Evolutionary conservation across 495 filamentous ascomycete genomes (phyloP).

Genomic region (Filosporella fistucella): DNA sequence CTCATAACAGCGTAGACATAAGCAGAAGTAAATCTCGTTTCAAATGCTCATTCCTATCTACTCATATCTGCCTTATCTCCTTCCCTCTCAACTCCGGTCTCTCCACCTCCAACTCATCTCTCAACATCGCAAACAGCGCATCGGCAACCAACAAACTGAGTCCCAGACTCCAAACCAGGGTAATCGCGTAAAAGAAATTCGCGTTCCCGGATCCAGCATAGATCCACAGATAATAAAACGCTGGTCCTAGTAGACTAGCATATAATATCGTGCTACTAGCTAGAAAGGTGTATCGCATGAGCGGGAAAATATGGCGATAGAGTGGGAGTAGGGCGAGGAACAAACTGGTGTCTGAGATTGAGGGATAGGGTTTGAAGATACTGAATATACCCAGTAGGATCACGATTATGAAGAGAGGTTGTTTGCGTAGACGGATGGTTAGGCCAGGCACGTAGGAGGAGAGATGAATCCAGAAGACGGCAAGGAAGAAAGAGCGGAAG

Average conservation of each 20-base stretch:
- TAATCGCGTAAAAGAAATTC: constrained; percentile 99
- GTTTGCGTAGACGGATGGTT: constrained; percentile 70
- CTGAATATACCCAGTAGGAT: constrained; percentile 81
- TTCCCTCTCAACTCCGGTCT: constrained; percentile 84
- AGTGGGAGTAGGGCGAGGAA: constrained; percentile 80
- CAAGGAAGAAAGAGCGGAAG: constrained; percentile 94
- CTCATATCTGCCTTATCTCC: constrained; percentile 78
- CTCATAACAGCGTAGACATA: too few relatives aligned
- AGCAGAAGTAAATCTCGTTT: too few relatives aligned
- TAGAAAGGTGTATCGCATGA: constrained; percentile 93
- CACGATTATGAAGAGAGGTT: constrained; percentile 81
- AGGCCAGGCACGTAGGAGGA: constrained; percentile 82
- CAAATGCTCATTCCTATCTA: too few relatives aligned
- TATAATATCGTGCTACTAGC: constrained; percentile 78
- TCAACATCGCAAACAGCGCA: constrained; percentile 76
- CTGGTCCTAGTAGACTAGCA: constrained; percentile 81
- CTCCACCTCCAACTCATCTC: constrained; percentile 94
- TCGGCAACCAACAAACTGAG: constrained; percentile 76
- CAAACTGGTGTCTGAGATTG: constrained; percentile 78
- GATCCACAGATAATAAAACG: constrained; percentile 97
- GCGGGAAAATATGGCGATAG: constrained; percentile 90
- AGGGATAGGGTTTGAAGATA: constrained; percentile 95
- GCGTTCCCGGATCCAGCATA: constrained; percentile 97
- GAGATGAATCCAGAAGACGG: constrained; percentile 95
- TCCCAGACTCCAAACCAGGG: constrained; percentile 91